A percentile compares a stretch with the other conserved stretches of the same genome.
Evolutionary conservation across 106 monocot species (phyloP).

Genomic region (Alisma plantagoaquatica): DNA sequence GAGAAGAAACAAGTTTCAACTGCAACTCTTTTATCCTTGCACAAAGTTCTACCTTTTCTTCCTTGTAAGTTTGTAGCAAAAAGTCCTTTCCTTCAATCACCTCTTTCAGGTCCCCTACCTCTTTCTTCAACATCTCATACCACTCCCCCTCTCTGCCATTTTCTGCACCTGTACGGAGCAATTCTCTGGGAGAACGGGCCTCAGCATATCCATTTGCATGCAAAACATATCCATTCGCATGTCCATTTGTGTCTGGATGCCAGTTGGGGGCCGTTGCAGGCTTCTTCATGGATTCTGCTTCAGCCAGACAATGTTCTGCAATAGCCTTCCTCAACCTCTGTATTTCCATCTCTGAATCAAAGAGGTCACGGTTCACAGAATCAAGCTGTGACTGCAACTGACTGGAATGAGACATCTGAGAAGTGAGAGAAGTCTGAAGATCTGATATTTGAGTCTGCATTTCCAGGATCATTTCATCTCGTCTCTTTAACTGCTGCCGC

Average conservation of each 20-base stretch:
- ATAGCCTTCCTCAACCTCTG: conserved; percentile 28
- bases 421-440: conserved; percentile 19
- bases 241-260: conserved; percentile 2
- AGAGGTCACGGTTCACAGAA: conserved; percentile 14
- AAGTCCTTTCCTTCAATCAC: conserved; percentile 33
- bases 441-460: conserved; percentile 34
- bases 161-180: neutral
- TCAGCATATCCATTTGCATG: neutral
- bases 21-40: conserved; percentile 26
- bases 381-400: conserved; percentile 24
- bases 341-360: conserved; percentile 28
- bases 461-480: conserved; percentile 45
- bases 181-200: too few relatives aligned
- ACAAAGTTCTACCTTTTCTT: conserved; percentile 26
- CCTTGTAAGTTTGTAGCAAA: conserved; percentile 31
- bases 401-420: conserved; percentile 17
- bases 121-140: conserved; percentile 16
- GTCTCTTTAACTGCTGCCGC: conserved; percentile 27
- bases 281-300: neutral
- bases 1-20: conserved; percentile 11
- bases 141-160: conserved; percentile 16
- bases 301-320: conserved; percentile 22
- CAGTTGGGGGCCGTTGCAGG: too few relatives aligned
- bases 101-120: conserved; percentile 22
- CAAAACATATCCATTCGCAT: neutral